A percentile compares a stretch with the other conserved stretches of the same genome.
Evolutionary conservation across 129 eudicot genomes (phyloP).

Genomic region (Pseudognaphalium luteoalbum): DNA sequence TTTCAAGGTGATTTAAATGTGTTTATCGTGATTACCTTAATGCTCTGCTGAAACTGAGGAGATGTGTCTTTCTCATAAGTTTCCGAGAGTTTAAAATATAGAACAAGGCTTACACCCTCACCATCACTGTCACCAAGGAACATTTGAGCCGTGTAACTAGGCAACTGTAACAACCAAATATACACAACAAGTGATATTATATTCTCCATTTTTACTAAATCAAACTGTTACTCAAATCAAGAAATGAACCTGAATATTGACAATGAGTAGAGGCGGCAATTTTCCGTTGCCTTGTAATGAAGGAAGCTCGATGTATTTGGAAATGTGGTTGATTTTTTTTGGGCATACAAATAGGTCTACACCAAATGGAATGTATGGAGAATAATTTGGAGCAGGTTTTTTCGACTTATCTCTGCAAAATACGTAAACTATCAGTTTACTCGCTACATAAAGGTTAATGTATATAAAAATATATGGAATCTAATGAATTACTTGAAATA

Average conservation of each 20-base stretch:
- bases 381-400: conserved; percentile 63
- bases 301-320: conserved; percentile 90
- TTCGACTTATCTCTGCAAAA: conserved; percentile 82
- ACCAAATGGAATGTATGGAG: conserved; percentile 79
- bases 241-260: conserved; percentile 75
- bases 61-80: conserved; percentile 31
- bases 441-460: neutral
- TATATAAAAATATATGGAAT: conserved; percentile 5
- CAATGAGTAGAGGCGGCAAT: conserved; percentile 69
- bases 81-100: conserved; percentile 74
- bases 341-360: conserved; percentile 71
- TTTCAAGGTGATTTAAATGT: neutral
- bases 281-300: conserved; percentile 47
- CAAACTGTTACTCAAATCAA: neutral
- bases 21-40: conserved; percentile 52
- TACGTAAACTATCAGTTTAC: conserved; percentile 11
- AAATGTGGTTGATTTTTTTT: conserved; percentile 76
- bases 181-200: neutral
- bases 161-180: conserved; percentile 52
- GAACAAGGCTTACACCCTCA: conserved; percentile 87
- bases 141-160: conserved; percentile 80
- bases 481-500: conserved; percentile 59
- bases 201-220: neutral
- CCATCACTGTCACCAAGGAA: conserved; percentile 83
- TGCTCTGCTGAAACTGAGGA: conserved; percentile 56